Conservation (phyloP, 2,329 filamentous ascomycete species). For the Fusarium citri region DNA sequence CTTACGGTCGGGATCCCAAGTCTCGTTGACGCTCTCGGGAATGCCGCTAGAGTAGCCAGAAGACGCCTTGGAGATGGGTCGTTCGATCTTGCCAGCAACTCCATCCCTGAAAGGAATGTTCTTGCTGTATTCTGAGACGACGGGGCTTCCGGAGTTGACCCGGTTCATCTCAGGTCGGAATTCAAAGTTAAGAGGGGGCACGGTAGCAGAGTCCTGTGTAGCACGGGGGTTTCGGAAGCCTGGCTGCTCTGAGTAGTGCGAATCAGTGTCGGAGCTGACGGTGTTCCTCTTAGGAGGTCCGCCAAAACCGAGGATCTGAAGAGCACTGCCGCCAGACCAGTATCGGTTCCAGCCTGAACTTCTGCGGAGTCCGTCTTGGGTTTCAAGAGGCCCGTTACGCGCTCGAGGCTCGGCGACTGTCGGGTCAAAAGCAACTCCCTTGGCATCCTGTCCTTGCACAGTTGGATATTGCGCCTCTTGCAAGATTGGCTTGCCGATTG, state of each 20-base stretch:
- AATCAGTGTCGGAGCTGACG: conserved; percentile 66
- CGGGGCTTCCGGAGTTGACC: conserved; percentile 77
- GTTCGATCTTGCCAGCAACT: conserved; percentile 71
- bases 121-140: conserved; percentile 68
- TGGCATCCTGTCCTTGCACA: conserved; percentile 55
- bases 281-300: conserved; percentile 60
- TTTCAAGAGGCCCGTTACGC: conserved; percentile 49
- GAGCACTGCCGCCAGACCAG: conserved; percentile 78
- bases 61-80: conserved; percentile 63
- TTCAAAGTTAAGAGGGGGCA: conserved; percentile 76
- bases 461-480: conserved; percentile 54
- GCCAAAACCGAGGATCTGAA: conserved; percentile 73
- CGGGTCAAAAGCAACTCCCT: conserved; percentile 55
- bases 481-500: conserved; percentile 70
- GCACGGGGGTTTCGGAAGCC: conserved; percentile 53
- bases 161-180: conserved; percentile 71
- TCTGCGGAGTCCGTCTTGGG: conserved; percentile 62
- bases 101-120: conserved; percentile 66
- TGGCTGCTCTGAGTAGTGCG: conserved; percentile 61
- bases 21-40: conserved; percentile 71
- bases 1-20: conserved; percentile 62
- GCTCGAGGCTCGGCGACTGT: conserved; percentile 52
- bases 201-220: conserved; percentile 75
- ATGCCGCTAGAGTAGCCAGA: conserved; percentile 73
- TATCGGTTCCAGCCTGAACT: conserved; percentile 83